These are phyloP conservation scores for Marsdenia floribunda DNA, from an alignment of 257 asterid species.

Conservation along the genomic window DNA sequence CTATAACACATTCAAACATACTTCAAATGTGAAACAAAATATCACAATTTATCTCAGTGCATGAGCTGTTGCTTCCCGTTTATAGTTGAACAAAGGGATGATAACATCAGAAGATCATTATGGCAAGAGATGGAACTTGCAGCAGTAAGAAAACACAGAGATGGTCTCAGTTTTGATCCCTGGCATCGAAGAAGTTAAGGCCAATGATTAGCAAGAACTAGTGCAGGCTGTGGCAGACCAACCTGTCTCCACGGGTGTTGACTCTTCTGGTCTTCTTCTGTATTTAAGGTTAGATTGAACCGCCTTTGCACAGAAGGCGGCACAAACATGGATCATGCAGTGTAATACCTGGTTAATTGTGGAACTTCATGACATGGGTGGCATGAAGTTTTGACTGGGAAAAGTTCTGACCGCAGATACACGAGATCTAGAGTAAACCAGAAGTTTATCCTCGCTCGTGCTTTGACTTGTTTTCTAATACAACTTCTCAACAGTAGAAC, in stretches of 20 bases:
- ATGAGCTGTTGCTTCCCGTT: neutral
- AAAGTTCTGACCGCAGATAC: no score
- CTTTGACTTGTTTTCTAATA: neutral
- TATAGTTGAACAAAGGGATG: neutral
- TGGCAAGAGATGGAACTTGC: no score
- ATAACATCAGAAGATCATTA: no score
- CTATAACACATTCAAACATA: no score
- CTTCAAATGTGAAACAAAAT: no score
- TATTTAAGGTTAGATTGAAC: neutral
- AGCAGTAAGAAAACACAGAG: neutral
- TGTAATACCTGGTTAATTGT: no score
- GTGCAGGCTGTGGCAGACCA: slow-evolving; percentile 24
- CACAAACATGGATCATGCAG: neutral
- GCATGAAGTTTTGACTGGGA: no score
- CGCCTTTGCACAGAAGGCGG: neutral
- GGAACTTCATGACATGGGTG: no score
- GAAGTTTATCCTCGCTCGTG: neutral
- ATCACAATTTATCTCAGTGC: neutral
- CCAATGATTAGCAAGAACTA: slow-evolving; percentile 17
- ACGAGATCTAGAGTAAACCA: neutral
- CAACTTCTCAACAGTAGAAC: no score
- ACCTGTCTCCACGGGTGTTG: slow-evolving; percentile 1
- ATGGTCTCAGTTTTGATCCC: neutral
- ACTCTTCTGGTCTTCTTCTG: neutral
- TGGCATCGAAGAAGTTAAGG: neutral